Conservation (phyloP, 2,329 filamentous ascomycete species). For the Cordyceps tenuipes region DNA sequence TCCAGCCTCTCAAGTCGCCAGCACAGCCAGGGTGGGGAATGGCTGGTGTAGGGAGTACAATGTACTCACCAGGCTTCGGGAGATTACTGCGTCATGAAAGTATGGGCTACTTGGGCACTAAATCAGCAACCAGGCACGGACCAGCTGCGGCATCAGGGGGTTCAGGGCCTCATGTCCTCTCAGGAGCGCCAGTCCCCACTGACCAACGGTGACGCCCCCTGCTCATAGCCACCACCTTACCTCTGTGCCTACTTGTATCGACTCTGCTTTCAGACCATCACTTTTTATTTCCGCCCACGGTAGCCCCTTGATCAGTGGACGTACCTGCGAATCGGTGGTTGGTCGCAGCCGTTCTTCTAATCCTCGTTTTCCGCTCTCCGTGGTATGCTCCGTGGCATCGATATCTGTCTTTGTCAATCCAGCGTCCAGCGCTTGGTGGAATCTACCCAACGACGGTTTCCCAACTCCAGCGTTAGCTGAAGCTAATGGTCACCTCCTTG, state of each 20-base stretch:
- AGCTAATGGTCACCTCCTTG: conserved; percentile 1
- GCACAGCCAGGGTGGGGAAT: not conserved
- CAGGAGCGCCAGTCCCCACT: conserved; percentile 3
- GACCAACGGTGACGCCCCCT: conserved; percentile 11
- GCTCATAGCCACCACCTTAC: not conserved
- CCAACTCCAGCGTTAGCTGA: not conserved
- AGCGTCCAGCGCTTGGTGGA: not conserved
- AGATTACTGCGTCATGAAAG: not conserved
- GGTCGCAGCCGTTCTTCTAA: not conserved
- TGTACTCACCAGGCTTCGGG: not conserved
- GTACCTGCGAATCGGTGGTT: conserved; percentile 1
- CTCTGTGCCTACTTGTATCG: conserved; percentile 2
- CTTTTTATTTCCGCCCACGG: conserved; percentile 1
- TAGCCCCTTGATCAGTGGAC: conserved; percentile 4
- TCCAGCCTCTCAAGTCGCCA: not conserved
- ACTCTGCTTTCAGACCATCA: not conserved
- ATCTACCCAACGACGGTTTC: conserved; percentile 1
- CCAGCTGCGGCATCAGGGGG: conserved; percentile 10
- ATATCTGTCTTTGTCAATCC: not conserved
- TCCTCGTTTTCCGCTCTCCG: not conserved
- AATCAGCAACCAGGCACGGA: conserved; percentile 6
- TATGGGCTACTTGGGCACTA: not conserved
- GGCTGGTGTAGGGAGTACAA: not conserved
- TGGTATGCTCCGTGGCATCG: conserved; percentile 1
- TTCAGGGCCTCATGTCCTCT: conserved; percentile 3